Evolutionary conservation across 73 alveolate genomes (phyloP).

Genomic region (Paraurostyla sp.): DNA sequence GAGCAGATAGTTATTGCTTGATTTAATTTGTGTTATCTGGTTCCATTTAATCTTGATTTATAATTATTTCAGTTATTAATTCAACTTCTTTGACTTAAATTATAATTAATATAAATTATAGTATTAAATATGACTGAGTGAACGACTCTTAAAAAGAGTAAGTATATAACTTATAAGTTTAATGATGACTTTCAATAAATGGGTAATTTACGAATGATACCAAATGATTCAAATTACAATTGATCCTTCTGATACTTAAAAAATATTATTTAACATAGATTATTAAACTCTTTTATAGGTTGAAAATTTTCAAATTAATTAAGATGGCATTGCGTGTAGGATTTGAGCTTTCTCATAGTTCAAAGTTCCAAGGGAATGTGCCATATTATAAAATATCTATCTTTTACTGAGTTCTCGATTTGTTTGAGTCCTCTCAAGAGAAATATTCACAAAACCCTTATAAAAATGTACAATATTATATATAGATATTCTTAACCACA

Average conservation of each 20-base stretch:
- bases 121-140: slow-evolving; percentile 3
- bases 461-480: no score
- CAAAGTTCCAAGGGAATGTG: slow-evolving; percentile 60
- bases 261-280: no score
- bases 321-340: slow-evolving; percentile 56
- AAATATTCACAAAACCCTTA: no score
- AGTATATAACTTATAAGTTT: no score
- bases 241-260: slow-evolving; percentile 53
- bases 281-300: no score
- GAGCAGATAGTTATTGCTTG: no score
- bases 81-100: neutral
- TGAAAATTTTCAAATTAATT: no score
- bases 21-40: no score
- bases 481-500: no score
- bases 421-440: no score
- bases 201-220: slow-evolving; percentile 54
- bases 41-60: no score
- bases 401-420: no score
- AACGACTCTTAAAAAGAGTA: neutral
- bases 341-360: slow-evolving; percentile 47
- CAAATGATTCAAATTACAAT: slow-evolving; percentile 33
- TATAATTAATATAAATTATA: neutral
- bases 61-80: neutral
- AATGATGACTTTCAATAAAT: slow-evolving; percentile 29
- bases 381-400: neutral